Evolutionary conservation across 2,329 filamentous ascomycete species (phyloP).

Genomic region (Lachnellula subtilissima): DNA sequence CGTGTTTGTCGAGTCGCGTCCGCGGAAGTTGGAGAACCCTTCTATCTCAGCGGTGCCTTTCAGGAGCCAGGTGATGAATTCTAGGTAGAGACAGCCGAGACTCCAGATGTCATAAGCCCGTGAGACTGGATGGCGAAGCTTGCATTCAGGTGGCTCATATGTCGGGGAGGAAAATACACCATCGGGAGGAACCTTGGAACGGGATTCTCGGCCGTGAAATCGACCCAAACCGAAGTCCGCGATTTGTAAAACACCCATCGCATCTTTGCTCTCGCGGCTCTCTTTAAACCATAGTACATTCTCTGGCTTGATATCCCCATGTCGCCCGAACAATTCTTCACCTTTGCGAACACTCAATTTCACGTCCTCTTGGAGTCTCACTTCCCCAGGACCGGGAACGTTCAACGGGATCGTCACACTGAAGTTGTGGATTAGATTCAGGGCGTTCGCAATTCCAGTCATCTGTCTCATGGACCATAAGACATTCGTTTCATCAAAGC

Average conservation of each 20-base stretch:
- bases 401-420: slow-evolving; percentile 3
- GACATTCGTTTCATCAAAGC: slow-evolving; percentile 12
- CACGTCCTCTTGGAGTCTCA: neutral
- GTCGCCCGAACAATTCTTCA: slow-evolving; percentile 29
- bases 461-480: slow-evolving; percentile 30
- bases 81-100: slow-evolving; percentile 35
- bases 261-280: slow-evolving; percentile 11
- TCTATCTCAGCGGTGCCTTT: slow-evolving; percentile 18
- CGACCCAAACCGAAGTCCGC: slow-evolving; percentile 33
- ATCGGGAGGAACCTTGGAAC: slow-evolving; percentile 24
- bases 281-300: slow-evolving; percentile 31
- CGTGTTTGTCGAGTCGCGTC: neutral
- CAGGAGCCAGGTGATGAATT: slow-evolving; percentile 35
- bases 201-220: slow-evolving; percentile 32
- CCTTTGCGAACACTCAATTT: slow-evolving; percentile 7
- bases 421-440: slow-evolving; percentile 26
- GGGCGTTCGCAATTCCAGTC: slow-evolving; percentile 24
- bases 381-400: slow-evolving; percentile 2
- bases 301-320: slow-evolving; percentile 35
- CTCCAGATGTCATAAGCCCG: slow-evolving; percentile 36
- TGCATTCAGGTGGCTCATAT: slow-evolving; percentile 38
- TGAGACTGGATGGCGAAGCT: slow-evolving; percentile 27
- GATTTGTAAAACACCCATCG: slow-evolving; percentile 25
- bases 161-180: slow-evolving; percentile 24
- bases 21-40: slow-evolving; percentile 10